Base-by-base conservation (phyloP, 139 green algal genomes). In the Pleodorina starrii region DNA sequence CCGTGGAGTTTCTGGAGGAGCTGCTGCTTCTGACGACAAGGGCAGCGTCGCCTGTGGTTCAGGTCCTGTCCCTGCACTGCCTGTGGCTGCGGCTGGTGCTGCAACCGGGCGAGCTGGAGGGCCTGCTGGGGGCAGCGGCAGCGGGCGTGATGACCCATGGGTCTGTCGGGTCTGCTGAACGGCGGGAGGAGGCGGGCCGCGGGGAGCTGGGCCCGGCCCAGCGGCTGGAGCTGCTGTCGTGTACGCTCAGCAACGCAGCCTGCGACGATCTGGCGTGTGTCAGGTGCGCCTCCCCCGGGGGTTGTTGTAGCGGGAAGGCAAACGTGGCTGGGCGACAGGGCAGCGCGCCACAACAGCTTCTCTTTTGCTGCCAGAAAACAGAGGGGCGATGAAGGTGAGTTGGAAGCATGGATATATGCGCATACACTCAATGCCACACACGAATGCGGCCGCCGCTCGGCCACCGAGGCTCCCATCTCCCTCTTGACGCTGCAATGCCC, bases 151-250 rank as follows among this genome's bases (percentile, higher is more conserved):
- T n/a, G n/a, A n/a, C n/a, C n/a, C n/a, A n/a, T n/a, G n/a, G n/a
- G n/a, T n/a, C n/a, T n/a, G n/a, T n/a, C n/a, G n/a, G n/a, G n/a
- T n/a, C n/a, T n/a, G n/a, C n/a, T n/a, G n/a, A n/a, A n/a, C n/a
- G n/a, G n/a, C n/a, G 9, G 42, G 25, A 54, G 72, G 72, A 80
- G 72, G 69, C 69, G 46, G 19, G 17, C 17, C 69, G 7, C 48
- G 69, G 69, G 27, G 7, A 3, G 78, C 76, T 84, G n/a, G 50
- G 35, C 3, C 27, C 50, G 16, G 25, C 32, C 21, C 46, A 73
- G 78, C 78, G 51, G 36, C 36, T 71, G 38, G 78, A 85, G 54
- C 78, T 85, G 78, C 50, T 85, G 78, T 42, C 51, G 21, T 73
- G 51, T 16, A 29, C 21, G 51, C 54, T 85, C 32, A 73, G 78